These are phyloP conservation scores for Hibiscus mutabilis DNA, from an alignment of 345 rosid species.

Conservation along the genomic window DNA sequence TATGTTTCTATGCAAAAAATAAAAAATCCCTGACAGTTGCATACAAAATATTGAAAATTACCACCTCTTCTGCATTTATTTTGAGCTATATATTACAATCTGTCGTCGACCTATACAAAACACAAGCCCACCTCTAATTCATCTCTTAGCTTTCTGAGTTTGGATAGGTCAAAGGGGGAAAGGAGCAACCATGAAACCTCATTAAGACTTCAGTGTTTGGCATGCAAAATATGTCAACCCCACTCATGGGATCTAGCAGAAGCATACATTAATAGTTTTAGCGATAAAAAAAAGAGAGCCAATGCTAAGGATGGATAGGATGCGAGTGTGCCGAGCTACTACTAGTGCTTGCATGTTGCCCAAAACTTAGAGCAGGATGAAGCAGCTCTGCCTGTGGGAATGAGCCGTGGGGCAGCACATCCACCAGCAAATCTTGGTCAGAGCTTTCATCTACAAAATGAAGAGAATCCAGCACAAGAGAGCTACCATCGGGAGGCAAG, in stretches of 20 bases:
- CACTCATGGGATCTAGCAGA: slow-evolving; percentile 17
- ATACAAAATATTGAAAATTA: slow-evolving; percentile 26
- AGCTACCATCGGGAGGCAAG: slow-evolving; percentile 56
- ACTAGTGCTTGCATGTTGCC: slow-evolving; percentile 56
- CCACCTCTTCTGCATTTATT: slow-evolving; percentile 21
- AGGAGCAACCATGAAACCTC: slow-evolving; percentile 43
- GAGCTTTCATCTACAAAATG: slow-evolving; percentile 50
- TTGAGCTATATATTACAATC: slow-evolving; percentile 35
- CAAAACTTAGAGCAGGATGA: slow-evolving; percentile 34
- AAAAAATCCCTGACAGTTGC: slow-evolving; percentile 10
- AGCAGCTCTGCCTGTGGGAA: slow-evolving; percentile 96
- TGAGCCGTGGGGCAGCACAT: slow-evolving; percentile 70
- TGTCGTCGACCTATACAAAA: slow-evolving; percentile 41
- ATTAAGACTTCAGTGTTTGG: slow-evolving; percentile 25
- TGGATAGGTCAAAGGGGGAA: slow-evolving; percentile 19
- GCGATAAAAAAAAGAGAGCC: slow-evolving; percentile 9
- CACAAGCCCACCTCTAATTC: slow-evolving; percentile 20
- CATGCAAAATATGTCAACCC: slow-evolving; percentile 24
- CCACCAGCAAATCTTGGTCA: slow-evolving; percentile 77
- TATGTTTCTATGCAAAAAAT: slow-evolving; percentile 11
- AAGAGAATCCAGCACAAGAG: slow-evolving; percentile 50
- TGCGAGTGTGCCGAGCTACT: slow-evolving; percentile 52
- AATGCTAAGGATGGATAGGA: slow-evolving; percentile 32
- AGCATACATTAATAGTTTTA: slow-evolving; percentile 21
- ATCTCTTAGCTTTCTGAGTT: slow-evolving; percentile 32